Evolutionary conservation across 148 eudicot species (phyloP), one percentile per base, ranked within the genome.

Genomic region (Persicaria maculosa): DNA sequence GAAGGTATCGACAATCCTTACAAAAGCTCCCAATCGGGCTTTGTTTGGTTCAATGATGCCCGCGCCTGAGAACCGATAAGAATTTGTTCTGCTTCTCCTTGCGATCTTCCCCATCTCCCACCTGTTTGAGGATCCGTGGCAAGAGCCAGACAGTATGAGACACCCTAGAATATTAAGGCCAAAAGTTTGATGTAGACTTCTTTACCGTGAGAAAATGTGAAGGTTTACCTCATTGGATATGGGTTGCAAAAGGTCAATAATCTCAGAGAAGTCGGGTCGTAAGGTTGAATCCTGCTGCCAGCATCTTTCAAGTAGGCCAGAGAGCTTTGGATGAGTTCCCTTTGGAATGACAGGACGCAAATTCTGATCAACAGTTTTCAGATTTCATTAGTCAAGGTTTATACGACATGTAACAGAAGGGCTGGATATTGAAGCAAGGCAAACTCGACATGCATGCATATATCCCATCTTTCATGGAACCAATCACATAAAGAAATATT

Each of bases 251-350:
- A 83, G 82, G 73, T 87, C 90, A 67, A 85, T 86, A 74, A 92
- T 83, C 76, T 90, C 98, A 16, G 92, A 72, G 81, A 95, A 95
- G 84, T 92, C 92, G 1, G 98, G 98, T 89, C 98, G 85, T 79
- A 82, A 68, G 44, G 85, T 68, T 62, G 98, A 89, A 75, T 95
- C 97, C 77, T 90, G 92, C 80, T 87, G 93, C 98, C 98, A 95
- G 96, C 98, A 95, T 84, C 80, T 92, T 83, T 92, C 93, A 2
- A 95, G 98, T 81, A 95, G 88, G 82, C 89, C 92, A 74, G 85
- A 79, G 72, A 95, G 87, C 79, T 83, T 87, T 31, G 88, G 87
- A 74, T 82, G 86, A 71, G 92, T 87, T 70, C 88, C 75, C 82
- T 94, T 94, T 45, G 98, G 98, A 67, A 94, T 90, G 22, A 89